Evolutionary conservation across 805 yeast species (phyloP), one percentile per base, ranked within the genome.

Genomic region (Saccharomycopsis capsularis): DNA sequence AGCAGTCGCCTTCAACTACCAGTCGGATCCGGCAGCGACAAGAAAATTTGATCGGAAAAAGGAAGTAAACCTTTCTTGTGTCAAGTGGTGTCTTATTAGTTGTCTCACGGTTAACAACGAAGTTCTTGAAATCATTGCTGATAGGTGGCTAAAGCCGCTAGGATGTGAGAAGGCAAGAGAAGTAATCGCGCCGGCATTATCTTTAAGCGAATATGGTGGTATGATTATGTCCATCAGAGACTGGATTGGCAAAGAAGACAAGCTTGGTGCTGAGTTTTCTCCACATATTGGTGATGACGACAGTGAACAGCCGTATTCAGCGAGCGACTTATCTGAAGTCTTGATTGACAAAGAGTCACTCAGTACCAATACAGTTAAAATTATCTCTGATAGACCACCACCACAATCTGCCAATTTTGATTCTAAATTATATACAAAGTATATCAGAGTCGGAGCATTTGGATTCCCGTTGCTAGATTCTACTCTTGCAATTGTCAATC

Each of bases 381-480:
- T 86, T 6, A 72, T 83, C 0, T 77, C 82, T 22, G 80, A 71
- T 47, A 74, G 68, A 58, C 83, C 83, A 4, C 74, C 74, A 6
- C 64, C 71, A n/a, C 55, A 60, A 1, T 62, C 73, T 2, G 79
- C 78, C 30, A 77, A 72, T 18, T 53, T 63, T 55, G 52, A 59
- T 60, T 40, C 63, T 52, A 40, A 43, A 42, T n/a, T 54, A 36
- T 48, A 41, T 23, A 18, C 32, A 40, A 42, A 52, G 36, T 55
- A 36, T 41, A 30, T 48, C 39, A 70, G 95, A 44, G 82, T 93
- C 0, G 95, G 95, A 16, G 84, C 96, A 0, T 93, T 91, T 71
- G 99, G 99, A 0, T 88, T 74, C 59, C 98, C 99, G 1, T 64
- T 93, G 1, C 96, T 97, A 0, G 96, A 91, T 67, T 91, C 97